Conservation (phyloP, 1,284 basidiomycete species). For the Cutaneotrichosporon dermatis region DNA sequence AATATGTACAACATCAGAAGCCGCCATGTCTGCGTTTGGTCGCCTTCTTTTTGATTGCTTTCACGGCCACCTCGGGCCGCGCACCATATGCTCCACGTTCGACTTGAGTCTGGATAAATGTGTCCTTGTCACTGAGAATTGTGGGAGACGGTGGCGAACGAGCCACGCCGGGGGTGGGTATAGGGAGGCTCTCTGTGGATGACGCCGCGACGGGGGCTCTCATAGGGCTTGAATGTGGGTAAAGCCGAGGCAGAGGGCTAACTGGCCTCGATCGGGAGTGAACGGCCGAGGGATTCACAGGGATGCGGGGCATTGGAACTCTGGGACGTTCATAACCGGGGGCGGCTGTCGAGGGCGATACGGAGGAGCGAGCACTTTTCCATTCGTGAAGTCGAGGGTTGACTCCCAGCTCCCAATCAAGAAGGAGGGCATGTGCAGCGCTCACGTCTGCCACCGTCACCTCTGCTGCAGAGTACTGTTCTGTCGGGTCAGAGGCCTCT, state of each 20-base stretch:
- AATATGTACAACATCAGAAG: slow-evolving; percentile 21
- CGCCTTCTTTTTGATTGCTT: slow-evolving; percentile 24
- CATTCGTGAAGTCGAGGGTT: slow-evolving; percentile 23
- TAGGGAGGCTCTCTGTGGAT: background rate
- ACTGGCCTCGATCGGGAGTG: background rate
- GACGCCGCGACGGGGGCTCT: too few species aligned
- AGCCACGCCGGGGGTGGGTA: background rate
- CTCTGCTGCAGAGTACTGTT: background rate
- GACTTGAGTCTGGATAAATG: slow-evolving; percentile 22
- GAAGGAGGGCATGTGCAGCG: slow-evolving; percentile 15
- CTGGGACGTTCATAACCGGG: background rate
- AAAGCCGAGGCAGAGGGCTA: background rate
- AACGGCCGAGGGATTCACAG: background rate
- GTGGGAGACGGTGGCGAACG: background rate
- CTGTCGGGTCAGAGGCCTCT: background rate
- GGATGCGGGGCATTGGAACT: background rate
- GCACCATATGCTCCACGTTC: slow-evolving; percentile 36
- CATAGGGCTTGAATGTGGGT: background rate
- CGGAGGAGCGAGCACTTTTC: slow-evolving; percentile 2
- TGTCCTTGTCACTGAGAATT: background rate
- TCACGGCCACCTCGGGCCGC: slow-evolving; percentile 12
- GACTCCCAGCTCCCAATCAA: slow-evolving; percentile 29
- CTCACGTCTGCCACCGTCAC: background rate
- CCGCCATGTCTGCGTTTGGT: slow-evolving; percentile 37
- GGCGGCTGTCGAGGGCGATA: background rate